Percentiles rank a stretch among this genome's conserved stretches.
These are phyloP conservation scores for Sicyos edulis DNA, from an alignment of 306 rosid species.

Conservation along the genomic window DNA sequence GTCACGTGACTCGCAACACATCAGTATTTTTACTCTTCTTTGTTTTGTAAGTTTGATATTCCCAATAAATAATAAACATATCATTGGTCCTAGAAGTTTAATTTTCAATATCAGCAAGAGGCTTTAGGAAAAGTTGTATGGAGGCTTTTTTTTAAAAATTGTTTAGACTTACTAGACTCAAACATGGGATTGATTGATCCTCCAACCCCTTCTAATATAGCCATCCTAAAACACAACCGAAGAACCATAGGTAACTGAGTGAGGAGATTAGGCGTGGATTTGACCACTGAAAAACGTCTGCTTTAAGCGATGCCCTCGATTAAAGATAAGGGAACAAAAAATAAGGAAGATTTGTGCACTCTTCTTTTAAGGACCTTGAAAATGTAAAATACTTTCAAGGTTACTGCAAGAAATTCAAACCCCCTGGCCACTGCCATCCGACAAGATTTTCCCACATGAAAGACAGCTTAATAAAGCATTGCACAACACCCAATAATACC, in stretches of 20 bases:
- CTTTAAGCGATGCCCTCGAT: not conserved
- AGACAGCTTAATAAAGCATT: not conserved
- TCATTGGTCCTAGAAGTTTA: too few relatives aligned
- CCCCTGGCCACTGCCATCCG: slow-evolving; percentile 11
- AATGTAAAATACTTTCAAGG: not conserved
- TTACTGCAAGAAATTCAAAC: not conserved
- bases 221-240: too few relatives aligned
- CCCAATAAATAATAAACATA: too few relatives aligned
- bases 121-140: too few relatives aligned
- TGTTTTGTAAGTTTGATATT: too few relatives aligned
- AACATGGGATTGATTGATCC: too few relatives aligned
- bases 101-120: too few relatives aligned
- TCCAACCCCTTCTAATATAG: too few relatives aligned
- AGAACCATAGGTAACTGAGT: not conserved
- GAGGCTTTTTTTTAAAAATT: too few relatives aligned
- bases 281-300: slow-evolving; percentile 6
- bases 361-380: not conserved
- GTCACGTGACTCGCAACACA: too few relatives aligned
- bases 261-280: slow-evolving; percentile 7
- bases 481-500: slow-evolving; percentile 7
- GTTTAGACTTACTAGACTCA: too few relatives aligned
- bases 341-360: not conserved
- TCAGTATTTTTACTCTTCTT: too few relatives aligned
- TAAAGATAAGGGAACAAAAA: not conserved
- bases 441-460: slow-evolving; percentile 11